These are phyloP conservation scores for Aphanomyces euteiches DNA, from an alignment of 352 stramenopile species.

Conservation along the genomic window DNA sequence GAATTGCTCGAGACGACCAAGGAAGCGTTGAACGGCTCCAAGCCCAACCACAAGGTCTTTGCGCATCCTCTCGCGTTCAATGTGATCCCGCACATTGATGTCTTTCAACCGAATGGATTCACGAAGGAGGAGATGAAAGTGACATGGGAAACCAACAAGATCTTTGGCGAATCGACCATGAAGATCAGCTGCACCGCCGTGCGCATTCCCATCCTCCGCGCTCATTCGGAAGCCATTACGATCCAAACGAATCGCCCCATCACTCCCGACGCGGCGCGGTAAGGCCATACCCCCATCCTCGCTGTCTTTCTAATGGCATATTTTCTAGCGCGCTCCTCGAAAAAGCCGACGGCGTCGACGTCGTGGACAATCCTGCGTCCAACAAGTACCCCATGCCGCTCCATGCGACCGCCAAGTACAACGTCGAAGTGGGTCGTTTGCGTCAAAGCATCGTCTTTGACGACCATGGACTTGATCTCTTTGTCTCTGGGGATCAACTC, in stretches of 20 bases:
- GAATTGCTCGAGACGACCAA: conserved; percentile 89
- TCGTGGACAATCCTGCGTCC: conserved; percentile 85
- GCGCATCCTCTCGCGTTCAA: conserved; percentile 97
- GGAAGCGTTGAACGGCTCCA: conserved; percentile 59
- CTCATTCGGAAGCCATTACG: conserved; percentile 95
- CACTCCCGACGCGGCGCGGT: conserved; percentile 73
- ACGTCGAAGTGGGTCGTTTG: conserved; percentile 96
- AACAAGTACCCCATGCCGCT: conserved; percentile 96
- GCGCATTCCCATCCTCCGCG: conserved; percentile 95
- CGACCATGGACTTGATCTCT: conserved; percentile 95
- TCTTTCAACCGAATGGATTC: conserved; percentile 98
- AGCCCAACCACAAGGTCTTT: conserved; percentile 89
- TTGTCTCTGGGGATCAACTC: conserved; percentile 96
- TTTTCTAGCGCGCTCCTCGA: conserved; percentile 14
- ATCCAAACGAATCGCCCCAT: conserved; percentile 92
- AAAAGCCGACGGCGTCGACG: conserved; percentile 89
- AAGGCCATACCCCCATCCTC: conserved; percentile 20
- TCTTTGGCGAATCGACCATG: conserved; percentile 88
- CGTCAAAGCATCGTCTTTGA: conserved; percentile 94
- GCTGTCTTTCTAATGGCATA: not conserved
- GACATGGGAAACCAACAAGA: conserved; percentile 98
- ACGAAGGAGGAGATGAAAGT: conserved; percentile 99
- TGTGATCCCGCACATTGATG: conserved; percentile 99
- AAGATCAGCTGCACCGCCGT: conserved; percentile 92
- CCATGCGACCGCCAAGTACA: conserved; percentile 95